These are phyloP conservation scores for Tephrocybe sp. DNA, from an alignment of 768 basidiomycete species.

Conservation along the genomic window DNA sequence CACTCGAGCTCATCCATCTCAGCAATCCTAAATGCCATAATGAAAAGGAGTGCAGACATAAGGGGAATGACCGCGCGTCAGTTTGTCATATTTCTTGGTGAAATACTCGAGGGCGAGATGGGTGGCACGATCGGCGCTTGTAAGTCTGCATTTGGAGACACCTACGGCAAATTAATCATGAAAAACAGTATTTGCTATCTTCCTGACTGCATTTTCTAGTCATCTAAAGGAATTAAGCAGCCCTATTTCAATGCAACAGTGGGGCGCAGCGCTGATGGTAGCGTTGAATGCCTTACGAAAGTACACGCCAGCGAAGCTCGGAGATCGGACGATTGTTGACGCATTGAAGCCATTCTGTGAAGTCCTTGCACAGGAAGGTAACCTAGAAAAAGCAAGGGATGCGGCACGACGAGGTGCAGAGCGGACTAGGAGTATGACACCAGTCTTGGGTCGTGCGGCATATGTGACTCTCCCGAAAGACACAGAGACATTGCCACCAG, in stretches of 20 bases:
- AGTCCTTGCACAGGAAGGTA: conserved; percentile 19
- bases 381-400: conserved; percentile 30
- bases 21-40: conserved; percentile 33
- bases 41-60: conserved; percentile 23
- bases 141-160: conserved; percentile 20
- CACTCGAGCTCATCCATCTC: background rate
- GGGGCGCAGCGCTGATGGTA: conserved; percentile 18
- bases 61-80: conserved; percentile 12
- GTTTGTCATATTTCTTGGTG: conserved; percentile 32
- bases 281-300: conserved; percentile 30
- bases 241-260: background rate
- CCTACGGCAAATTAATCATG: too few species aligned
- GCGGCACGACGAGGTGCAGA: conserved; percentile 43
- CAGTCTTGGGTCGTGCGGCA: conserved; percentile 47
- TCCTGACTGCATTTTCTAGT: conserved; percentile 35
- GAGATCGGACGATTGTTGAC: conserved; percentile 58
- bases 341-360: conserved; percentile 47
- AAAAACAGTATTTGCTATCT: conserved; percentile 40
- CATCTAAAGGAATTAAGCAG: conserved; percentile 12
- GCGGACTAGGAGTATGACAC: conserved; percentile 43
- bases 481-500: conserved; percentile 35
- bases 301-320: conserved; percentile 50
- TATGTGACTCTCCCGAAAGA: conserved; percentile 38
- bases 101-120: conserved; percentile 49
- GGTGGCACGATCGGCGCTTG: conserved; percentile 55